Conservation (phyloP, 441 rosid species). For the Pelargonium fulgidum region DNA sequence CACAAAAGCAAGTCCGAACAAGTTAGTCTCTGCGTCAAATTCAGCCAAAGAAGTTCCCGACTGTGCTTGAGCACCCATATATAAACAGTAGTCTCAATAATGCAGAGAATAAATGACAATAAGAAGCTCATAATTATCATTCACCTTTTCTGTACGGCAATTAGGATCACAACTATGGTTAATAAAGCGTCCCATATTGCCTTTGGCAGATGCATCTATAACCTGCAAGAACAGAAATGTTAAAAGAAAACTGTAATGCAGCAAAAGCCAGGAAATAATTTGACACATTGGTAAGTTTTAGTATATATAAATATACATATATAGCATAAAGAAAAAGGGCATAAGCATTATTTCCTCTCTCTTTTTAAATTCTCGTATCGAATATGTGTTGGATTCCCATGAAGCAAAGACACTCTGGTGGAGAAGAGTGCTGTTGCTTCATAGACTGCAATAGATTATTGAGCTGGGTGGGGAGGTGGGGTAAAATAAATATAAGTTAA, state of each 20-base stretch:
- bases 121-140: constrained; percentile 13
- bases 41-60: too few relatives aligned
- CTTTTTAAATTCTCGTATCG: too few relatives aligned
- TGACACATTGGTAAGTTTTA: constrained; percentile 5
- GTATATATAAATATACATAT: not conserved
- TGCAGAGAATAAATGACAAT: constrained; percentile 15
- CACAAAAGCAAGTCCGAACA: too few relatives aligned
- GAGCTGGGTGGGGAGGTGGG: too few relatives aligned
- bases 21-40: too few relatives aligned
- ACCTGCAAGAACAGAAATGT: constrained; percentile 52
- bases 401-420: too few relatives aligned
- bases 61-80: too few relatives aligned
- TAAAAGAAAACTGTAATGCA: constrained; percentile 12
- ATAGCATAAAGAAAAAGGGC: constrained; percentile 2
- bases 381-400: too few relatives aligned
- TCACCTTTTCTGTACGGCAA: constrained; percentile 97
- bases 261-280: constrained; percentile 15
- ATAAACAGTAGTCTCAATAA: too few relatives aligned
- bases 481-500: too few relatives aligned
- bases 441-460: too few relatives aligned
- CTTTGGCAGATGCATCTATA: constrained; percentile 91
- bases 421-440: too few relatives aligned
- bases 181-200: constrained; percentile 94
- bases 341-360: not conserved
- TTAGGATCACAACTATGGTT: constrained; percentile 98